A percentile compares a stretch with the other conserved stretches of the same genome.
These are phyloP conservation scores for Lentinula raphanica DNA, from an alignment of 768 basidiomycete species.

Conservation along the genomic window DNA sequence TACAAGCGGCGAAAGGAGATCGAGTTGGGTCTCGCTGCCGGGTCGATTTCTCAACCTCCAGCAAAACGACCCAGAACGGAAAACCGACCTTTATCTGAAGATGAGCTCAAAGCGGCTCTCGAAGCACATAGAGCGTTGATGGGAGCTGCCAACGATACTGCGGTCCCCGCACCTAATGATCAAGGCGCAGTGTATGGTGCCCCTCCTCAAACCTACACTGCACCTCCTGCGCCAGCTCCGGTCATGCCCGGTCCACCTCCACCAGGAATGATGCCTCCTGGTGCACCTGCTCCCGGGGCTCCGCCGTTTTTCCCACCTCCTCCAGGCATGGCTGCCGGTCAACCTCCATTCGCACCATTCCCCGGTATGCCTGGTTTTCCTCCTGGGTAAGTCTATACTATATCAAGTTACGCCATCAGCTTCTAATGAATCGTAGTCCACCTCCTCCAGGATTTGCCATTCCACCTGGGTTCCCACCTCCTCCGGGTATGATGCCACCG, in stretches of 20 bases:
- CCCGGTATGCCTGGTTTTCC: slow-evolving; percentile 48
- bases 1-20: slow-evolving; percentile 95
- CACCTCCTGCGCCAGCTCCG: slow-evolving; percentile 36
- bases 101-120: slow-evolving; percentile 79
- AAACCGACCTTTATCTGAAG: slow-evolving; percentile 72
- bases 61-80: slow-evolving; percentile 79
- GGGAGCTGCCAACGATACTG: slow-evolving; percentile 46
- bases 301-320: slow-evolving; percentile 41
- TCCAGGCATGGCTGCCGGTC: slow-evolving; percentile 32
- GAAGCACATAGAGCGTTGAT: slow-evolving; percentile 90
- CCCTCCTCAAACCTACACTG: slow-evolving; percentile 65
- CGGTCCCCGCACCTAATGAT: slow-evolving; percentile 32
- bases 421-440: slow-evolving; percentile 23
- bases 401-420: slow-evolving; percentile 11
- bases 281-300: slow-evolving; percentile 14
- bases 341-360: slow-evolving; percentile 35
- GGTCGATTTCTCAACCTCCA: slow-evolving; percentile 75
- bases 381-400: slow-evolving; percentile 42
- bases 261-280: slow-evolving; percentile 20
- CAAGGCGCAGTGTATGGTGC: slow-evolving; percentile 65
- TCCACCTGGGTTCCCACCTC: slow-evolving; percentile 19
- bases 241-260: slow-evolving; percentile 23
- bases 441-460: slow-evolving; percentile 53
- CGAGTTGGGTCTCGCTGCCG: slow-evolving; percentile 81
- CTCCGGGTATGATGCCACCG: slow-evolving; percentile 32